Conservation (phyloP, 2,329 filamentous ascomycete genomes). For the Pestalotiopsis sp. region DNA sequence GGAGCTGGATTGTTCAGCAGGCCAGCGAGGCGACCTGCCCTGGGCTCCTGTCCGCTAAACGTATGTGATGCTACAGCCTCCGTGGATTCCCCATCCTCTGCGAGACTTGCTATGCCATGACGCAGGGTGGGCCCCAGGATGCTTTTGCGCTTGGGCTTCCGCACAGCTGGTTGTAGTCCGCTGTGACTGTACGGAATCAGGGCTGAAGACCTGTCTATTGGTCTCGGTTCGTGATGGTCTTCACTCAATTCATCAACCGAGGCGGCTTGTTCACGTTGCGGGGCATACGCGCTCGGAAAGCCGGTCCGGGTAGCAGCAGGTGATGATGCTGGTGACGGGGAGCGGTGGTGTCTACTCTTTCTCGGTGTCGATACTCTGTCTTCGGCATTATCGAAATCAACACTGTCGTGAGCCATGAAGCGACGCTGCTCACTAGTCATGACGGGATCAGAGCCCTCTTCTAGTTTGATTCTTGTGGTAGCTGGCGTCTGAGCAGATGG, state of each 20-base stretch:
- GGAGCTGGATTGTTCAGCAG: conserved; percentile 25
- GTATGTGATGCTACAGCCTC: background rate
- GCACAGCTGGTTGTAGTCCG: background rate
- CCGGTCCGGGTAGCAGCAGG: background rate
- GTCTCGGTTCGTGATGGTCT: background rate
- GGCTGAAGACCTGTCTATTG: conserved; percentile 8
- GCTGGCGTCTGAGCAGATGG: conserved; percentile 24
- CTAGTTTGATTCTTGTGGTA: conserved; percentile 43
- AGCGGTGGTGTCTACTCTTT: conserved; percentile 30
- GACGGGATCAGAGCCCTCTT: conserved; percentile 37
- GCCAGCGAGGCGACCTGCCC: conserved; percentile 19
- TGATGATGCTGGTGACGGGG: background rate
- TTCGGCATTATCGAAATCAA: conserved; percentile 60
- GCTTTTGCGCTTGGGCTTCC: conserved; percentile 5
- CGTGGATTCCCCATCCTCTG: conserved; percentile 24
- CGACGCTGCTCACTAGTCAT: conserved; percentile 26
- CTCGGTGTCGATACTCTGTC: conserved; percentile 44
- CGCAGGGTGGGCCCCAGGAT: conserved; percentile 12
- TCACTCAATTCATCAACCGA: background rate
- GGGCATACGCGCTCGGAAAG: background rate
- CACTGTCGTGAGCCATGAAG: conserved; percentile 54
- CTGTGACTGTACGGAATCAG: conserved; percentile 4
- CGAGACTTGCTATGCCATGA: conserved; percentile 24
- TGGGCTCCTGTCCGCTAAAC: background rate
- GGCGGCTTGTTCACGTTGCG: background rate